Percentiles rank a stretch among this genome's conserved stretches.
Evolutionary conservation across 2,329 filamentous ascomycete genomes (phyloP).

Genomic region (Aureobasidium sp.): DNA sequence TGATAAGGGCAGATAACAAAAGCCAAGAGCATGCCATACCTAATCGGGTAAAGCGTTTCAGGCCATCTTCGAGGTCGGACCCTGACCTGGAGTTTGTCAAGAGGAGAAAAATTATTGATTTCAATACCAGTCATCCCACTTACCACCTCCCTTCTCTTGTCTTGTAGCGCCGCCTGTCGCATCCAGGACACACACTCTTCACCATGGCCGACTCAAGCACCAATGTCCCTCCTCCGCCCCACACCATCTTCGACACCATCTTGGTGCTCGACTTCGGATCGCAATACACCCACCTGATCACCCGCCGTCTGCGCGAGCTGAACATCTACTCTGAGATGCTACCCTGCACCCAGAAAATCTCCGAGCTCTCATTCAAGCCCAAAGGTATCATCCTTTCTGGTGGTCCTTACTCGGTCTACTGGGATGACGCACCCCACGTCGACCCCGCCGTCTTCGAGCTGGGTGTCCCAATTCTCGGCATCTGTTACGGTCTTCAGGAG

Average conservation of each 20-base stretch:
- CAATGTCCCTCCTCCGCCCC: constrained; percentile 37
- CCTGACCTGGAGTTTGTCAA: background rate
- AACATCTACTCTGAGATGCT: constrained; percentile 85
- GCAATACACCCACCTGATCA: constrained; percentile 69
- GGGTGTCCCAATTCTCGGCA: constrained; percentile 53
- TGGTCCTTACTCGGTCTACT: constrained; percentile 73
- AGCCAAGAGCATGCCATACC: background rate
- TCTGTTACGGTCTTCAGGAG: constrained; percentile 64
- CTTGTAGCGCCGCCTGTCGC: constrained; percentile 8
- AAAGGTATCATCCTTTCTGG: constrained; percentile 76
- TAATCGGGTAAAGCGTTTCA: background rate
- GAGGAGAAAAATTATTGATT: constrained; percentile 22
- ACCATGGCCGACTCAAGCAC: constrained; percentile 25
- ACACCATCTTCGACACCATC: constrained; percentile 57
- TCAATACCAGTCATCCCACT: constrained; percentile 12
- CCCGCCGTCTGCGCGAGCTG: constrained; percentile 66
- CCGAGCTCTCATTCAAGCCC: constrained; percentile 70
- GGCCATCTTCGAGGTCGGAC: background rate
- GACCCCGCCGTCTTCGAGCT: constrained; percentile 77
- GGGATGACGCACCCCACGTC: constrained; percentile 66
- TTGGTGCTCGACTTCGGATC: constrained; percentile 66
- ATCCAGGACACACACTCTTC: background rate
- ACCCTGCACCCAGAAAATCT: constrained; percentile 74
- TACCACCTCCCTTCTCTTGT: background rate
- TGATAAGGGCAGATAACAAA: background rate